These are phyloP conservation scores for Phylloporus sp. DNA, from an alignment of 768 basidiomycete genomes.

Conservation along the genomic window DNA sequence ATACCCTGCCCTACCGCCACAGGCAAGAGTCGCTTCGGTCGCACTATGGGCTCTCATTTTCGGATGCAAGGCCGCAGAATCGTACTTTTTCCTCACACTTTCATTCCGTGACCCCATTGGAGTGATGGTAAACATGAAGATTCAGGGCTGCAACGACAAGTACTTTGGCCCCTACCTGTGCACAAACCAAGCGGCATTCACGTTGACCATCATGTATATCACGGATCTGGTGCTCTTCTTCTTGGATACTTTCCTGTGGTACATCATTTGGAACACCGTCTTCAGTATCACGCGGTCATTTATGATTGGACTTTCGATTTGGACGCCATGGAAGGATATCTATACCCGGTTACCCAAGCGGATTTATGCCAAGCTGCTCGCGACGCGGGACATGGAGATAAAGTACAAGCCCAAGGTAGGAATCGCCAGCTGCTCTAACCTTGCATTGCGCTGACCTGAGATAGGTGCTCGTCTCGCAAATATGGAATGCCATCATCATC, in stretches of 20 bases:
- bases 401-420: conserved; percentile 99
- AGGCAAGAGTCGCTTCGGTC: conserved; percentile 74
- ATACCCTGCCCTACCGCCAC: conserved; percentile 67
- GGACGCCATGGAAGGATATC: conserved; percentile 99
- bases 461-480: conserved; percentile 94
- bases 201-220: conserved; percentile 95
- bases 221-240: conserved; percentile 98
- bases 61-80: conserved; percentile 93
- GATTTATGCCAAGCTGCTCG: conserved; percentile 92
- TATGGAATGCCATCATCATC: conserved; percentile 99
- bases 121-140: conserved; percentile 96
- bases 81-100: conserved; percentile 96
- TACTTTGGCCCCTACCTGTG: conserved; percentile 84
- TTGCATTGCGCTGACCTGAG: neutral
- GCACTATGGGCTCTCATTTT: conserved; percentile 90
- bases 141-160: conserved; percentile 86
- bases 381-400: conserved; percentile 93
- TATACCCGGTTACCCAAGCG: conserved; percentile 94
- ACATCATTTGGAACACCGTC: conserved; percentile 98
- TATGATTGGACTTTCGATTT: conserved; percentile 88
- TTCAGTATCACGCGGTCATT: conserved; percentile 88
- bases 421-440: neutral
- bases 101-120: conserved; percentile 91
- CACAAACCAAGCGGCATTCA: conserved; percentile 90
- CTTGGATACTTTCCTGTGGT: conserved; percentile 99